These are phyloP conservation scores for Xanthoceras sorbifolium DNA, from an alignment of 345 rosid genomes.

Conservation along the genomic window DNA sequence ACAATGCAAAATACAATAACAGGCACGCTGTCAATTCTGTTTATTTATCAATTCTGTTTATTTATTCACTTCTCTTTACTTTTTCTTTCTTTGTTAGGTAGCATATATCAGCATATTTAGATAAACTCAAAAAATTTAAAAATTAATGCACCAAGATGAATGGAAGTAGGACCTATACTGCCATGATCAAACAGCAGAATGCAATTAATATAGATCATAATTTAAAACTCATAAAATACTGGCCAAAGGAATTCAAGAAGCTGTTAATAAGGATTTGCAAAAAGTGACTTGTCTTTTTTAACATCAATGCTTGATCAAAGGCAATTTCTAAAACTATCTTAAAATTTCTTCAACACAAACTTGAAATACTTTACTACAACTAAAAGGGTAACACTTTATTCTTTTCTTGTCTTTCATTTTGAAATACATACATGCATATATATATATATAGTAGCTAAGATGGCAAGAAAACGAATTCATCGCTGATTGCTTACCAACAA, in stretches of 20 bases:
- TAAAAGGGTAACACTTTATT: not conserved
- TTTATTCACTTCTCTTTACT: no score
- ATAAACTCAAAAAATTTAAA: not conserved
- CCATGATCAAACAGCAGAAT: not conserved
- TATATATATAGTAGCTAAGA: no score
- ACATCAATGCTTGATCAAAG: not conserved
- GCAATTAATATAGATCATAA: not conserved
- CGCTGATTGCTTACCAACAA: constrained; percentile 58
- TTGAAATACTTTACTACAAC: not conserved
- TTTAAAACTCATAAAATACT: not conserved
- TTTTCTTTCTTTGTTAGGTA: not conserved
- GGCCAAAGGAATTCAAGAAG: not conserved
- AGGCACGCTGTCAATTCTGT: not conserved
- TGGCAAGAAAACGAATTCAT: not conserved
- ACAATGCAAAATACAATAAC: not conserved
- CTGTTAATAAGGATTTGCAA: not conserved
- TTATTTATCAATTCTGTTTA: no score
- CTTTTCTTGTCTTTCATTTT: not conserved
- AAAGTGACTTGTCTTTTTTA: not conserved
- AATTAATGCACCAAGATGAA: not conserved
- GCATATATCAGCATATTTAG: not conserved
- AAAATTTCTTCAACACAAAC: not conserved
- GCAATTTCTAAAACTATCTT: not conserved
- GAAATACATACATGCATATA: no score
- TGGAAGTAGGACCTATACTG: not conserved